phyloP scores from a whole-genome alignment of 1,284 basidiomycete genomes.

The Ceratobasidium sp. region DNA sequence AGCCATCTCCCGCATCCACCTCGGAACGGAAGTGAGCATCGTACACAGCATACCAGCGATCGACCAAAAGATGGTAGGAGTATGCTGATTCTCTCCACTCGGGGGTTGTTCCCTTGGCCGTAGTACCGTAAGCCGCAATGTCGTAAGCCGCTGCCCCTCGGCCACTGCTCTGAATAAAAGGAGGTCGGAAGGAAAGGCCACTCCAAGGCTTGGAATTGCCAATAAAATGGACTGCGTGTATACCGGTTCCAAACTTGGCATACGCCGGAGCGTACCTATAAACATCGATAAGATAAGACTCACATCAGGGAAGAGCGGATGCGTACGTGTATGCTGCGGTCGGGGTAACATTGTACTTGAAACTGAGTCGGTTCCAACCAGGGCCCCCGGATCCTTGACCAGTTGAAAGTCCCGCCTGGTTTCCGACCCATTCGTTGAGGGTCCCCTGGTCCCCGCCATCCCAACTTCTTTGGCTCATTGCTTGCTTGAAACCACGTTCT shows the following conservation, averaged over 20 bases:
- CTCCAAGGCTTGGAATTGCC: constrained; percentile 93
- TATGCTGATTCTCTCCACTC: constrained; percentile 58
- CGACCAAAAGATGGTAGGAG: constrained; percentile 77
- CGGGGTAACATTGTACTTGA: constrained; percentile 96
- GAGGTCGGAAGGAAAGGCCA: constrained; percentile 67
- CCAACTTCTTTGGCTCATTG: constrained; percentile 80
- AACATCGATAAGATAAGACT: constrained; percentile 31
- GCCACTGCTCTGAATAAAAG: constrained; percentile 50
- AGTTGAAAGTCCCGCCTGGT: constrained; percentile 2
- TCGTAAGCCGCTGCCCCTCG: constrained; percentile 37
- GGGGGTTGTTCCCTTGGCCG: constrained; percentile 48
- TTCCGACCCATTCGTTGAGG: constrained; percentile 89
- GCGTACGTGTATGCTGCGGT: constrained; percentile 95
- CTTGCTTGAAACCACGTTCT: constrained; percentile 77
- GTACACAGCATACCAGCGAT: constrained; percentile 90
- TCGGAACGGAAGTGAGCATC: constrained; percentile 77
- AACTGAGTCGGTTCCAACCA: constrained; percentile 89
- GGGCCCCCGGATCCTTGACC: constrained; percentile 45
- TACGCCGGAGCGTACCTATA: constrained; percentile 91
- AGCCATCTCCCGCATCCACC: constrained; percentile 46
- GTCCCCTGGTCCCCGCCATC: constrained; percentile 97
- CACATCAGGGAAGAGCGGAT: constrained; percentile 44
- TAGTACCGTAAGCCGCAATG: constrained; percentile 14
- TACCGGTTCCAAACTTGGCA: constrained; percentile 85
- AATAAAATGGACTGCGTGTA: constrained; percentile 92